Conservation (phyloP, 495 filamentous ascomycete species). For the Aspergillus affinis region DNA sequence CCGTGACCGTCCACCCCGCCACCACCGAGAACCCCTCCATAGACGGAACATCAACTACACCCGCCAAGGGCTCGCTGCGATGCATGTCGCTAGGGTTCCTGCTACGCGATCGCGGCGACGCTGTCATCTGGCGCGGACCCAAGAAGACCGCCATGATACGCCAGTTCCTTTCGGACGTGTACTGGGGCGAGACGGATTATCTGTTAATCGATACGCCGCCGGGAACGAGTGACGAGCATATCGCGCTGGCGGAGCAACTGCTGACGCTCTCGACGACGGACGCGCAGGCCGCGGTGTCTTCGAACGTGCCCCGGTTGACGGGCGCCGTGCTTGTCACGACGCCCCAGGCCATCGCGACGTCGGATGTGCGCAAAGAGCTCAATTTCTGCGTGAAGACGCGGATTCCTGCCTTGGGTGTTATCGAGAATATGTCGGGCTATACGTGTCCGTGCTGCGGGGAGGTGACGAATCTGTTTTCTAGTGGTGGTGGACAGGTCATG, state of each 20-base stretch:
- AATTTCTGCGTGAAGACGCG: slow-evolving; percentile 92
- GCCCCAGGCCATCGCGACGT: slow-evolving; percentile 88
- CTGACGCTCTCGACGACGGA: slow-evolving; percentile 51
- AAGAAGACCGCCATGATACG: slow-evolving; percentile 99
- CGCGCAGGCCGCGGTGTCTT: slow-evolving; percentile 21
- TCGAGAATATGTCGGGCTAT: slow-evolving; percentile 98
- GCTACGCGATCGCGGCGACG: slow-evolving; percentile 76
- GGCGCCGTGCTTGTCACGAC: slow-evolving; percentile 96
- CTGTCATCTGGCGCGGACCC: slow-evolving; percentile 94
- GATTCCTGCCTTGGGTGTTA: slow-evolving; percentile 78
- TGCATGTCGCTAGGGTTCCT: slow-evolving; percentile 96
- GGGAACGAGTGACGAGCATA: slow-evolving; percentile 96
- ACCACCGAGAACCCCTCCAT: background rate
- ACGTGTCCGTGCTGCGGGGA: slow-evolving; percentile 94
- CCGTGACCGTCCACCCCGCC: slow-evolving; percentile 69
- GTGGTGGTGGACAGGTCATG: slow-evolving; percentile 88
- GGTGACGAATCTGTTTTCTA: slow-evolving; percentile 88
- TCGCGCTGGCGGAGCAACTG: slow-evolving; percentile 85
- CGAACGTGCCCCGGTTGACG: slow-evolving; percentile 48
- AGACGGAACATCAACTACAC: slow-evolving; percentile 5
- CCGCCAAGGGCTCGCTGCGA: slow-evolving; percentile 59
- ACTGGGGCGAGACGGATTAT: slow-evolving; percentile 87
- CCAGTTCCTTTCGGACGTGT: slow-evolving; percentile 88
- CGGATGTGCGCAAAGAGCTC: slow-evolving; percentile 92
- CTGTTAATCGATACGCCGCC: slow-evolving; percentile 94